These are phyloP conservation scores for Boletellus sp. DNA, from an alignment of 768 basidiomycete species.

Conservation along the genomic window DNA sequence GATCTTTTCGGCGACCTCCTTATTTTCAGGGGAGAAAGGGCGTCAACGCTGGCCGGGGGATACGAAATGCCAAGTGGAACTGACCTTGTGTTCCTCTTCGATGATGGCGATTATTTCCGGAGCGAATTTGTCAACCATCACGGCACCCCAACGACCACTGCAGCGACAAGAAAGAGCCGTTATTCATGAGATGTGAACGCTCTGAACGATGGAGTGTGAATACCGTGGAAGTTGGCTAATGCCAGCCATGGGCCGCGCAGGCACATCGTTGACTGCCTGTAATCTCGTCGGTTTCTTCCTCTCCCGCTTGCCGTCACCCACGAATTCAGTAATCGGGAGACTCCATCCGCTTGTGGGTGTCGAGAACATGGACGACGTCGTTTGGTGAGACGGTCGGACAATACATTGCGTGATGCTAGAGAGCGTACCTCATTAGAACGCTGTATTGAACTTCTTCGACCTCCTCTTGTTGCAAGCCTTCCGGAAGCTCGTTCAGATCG, in stretches of 20 bases:
- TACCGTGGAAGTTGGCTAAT: neutral
- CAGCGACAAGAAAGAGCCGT: neutral
- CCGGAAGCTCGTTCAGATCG: neutral
- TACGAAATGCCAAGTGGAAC: neutral
- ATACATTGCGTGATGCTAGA: too few relatives aligned
- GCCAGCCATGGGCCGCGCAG: neutral
- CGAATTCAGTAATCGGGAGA: neutral
- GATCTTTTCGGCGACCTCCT: neutral
- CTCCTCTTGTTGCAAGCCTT: neutral
- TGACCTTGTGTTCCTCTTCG: neutral
- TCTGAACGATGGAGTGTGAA: neutral
- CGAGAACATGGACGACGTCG: neutral
- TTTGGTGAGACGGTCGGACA: neutral
- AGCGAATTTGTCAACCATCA: slow-evolving; percentile 10
- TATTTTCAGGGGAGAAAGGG: neutral
- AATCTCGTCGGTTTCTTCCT: too few relatives aligned
- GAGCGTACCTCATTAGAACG: neutral
- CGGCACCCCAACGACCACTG: slow-evolving; percentile 11
- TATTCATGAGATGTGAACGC: neutral
- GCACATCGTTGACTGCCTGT: too few relatives aligned
- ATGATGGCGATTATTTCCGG: neutral
- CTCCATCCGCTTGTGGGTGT: neutral
- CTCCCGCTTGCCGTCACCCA: neutral
- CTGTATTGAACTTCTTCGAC: neutral
- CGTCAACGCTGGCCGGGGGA: too few relatives aligned